These are phyloP conservation scores for Aspergillus carlsbadensis DNA, from an alignment of 495 filamentous ascomycete genomes.

Conservation along the genomic window DNA sequence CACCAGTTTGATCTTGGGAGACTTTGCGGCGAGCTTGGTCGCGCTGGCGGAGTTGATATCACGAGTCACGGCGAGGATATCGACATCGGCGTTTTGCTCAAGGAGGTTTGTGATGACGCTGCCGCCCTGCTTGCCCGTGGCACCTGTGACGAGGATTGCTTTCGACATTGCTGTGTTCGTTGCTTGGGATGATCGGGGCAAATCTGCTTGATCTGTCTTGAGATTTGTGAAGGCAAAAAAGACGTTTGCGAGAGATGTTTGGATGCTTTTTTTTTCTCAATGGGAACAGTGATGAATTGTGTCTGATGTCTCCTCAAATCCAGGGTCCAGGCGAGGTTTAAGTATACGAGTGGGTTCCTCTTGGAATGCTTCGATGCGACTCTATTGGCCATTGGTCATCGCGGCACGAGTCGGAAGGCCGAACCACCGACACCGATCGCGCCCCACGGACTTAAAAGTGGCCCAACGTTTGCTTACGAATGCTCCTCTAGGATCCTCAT, in stretches of 20 bases:
- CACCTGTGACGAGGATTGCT: slow-evolving; percentile 63
- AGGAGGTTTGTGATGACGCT: slow-evolving; percentile 59
- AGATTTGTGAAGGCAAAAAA: neutral
- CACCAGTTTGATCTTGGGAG: slow-evolving; percentile 51
- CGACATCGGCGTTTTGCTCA: slow-evolving; percentile 40
- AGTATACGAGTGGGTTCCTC: too few relatives aligned
- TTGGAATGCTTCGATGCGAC: too few relatives aligned
- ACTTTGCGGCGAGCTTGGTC: slow-evolving; percentile 45
- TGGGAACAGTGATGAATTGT: too few relatives aligned
- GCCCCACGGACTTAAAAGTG: too few relatives aligned
- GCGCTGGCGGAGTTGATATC: slow-evolving; percentile 53
- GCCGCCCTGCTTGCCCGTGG: slow-evolving; percentile 72
- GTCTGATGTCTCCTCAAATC: too few relatives aligned
- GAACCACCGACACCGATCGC: too few relatives aligned
- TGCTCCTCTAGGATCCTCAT: too few relatives aligned
- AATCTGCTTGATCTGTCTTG: neutral
- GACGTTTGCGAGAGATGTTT: neutral
- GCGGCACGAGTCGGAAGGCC: too few relatives aligned
- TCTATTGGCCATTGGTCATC: too few relatives aligned
- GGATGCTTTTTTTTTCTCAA: too few relatives aligned
- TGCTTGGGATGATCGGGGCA: neutral
- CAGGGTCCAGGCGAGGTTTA: too few relatives aligned
- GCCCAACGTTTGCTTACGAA: too few relatives aligned
- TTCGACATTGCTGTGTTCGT: neutral
- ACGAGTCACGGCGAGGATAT: slow-evolving; percentile 71